Conservation (phyloP, 306 rosid genomes). For the Alnus rubra region DNA sequence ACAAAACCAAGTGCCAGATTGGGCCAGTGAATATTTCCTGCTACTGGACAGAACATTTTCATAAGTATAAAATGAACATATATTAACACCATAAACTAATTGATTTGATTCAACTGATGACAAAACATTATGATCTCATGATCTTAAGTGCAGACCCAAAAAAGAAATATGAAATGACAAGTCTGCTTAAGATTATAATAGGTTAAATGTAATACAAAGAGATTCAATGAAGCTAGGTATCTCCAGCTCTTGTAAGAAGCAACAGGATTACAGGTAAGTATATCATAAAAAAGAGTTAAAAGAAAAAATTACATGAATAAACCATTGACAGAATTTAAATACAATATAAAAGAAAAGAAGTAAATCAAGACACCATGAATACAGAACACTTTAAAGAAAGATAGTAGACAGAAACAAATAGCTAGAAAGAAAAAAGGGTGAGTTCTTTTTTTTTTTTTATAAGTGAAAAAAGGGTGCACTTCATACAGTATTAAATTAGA, state of each 20-base stretch:
- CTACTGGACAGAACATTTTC: too few species aligned
- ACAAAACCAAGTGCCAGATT: not conserved
- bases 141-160: not conserved
- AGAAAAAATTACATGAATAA: not conserved
- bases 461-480: not conserved
- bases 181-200: not conserved
- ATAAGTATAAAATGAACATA: not conserved
- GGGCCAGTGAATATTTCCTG: too few species aligned
- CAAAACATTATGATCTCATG: not conserved
- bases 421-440: not conserved
- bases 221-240: not conserved
- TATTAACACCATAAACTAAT: not conserved
- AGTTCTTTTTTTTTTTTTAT: too few species aligned
- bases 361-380: too few species aligned
- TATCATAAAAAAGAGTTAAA: not conserved
- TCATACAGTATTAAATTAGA: not conserved
- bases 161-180: too few species aligned
- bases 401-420: not conserved
- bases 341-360: too few species aligned
- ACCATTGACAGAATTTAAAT: not conserved
- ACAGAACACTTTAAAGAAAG: not conserved
- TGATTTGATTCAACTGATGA: not conserved
- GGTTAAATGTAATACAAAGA: not conserved
- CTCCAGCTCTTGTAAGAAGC: not conserved
- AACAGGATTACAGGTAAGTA: not conserved